Base-by-base conservation (phyloP, 2,329 filamentous ascomycete species). In the Lachnellula subtilissima region DNA sequence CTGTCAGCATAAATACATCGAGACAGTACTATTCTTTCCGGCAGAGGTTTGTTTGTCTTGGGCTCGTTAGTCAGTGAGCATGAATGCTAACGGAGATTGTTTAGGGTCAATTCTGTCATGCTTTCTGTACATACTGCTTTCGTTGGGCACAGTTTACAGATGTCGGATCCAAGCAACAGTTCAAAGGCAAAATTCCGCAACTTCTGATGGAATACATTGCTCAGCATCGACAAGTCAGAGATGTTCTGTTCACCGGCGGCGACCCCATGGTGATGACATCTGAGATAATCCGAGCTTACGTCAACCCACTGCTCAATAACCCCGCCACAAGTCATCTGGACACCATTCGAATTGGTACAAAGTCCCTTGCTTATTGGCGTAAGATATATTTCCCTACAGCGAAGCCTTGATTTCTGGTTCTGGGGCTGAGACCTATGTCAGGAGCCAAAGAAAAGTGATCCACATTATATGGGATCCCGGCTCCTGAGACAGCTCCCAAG, bases 301-400 rank as follows among this genome's bases (percentile, higher is more conserved):
- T 57, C 2, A 19, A 37, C 3, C 55, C 55, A 23, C 22, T 57
- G 15, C 48, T 57, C 1, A 22, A 53, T 12, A 47, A 50, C 14
- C 46, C 51, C 2, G 47, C 46, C 4, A 50, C 47, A n/a, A 32
- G 22, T 4, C 55, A 57, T 37, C 40, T 57, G 14, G 32, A 54
- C 12, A 57, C 51, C 1, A 54, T 57, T 19, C 40, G 55, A 42
- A 45, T 57, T 37, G 55, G 55, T 3, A 57, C 55, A 2, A 57
- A 57, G 8, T 57, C 55, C 7, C 39, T 57, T 5, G 55, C 55
- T n/a, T 57, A 53, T 22, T 57, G 55, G 55, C 55, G 28, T 32
- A 32, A 32, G 28, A 8, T 11, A 32, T 9, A 9, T 11, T 11
- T 9, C 28, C 28, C 28, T 11, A 11, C 9, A 32, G 9, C 9